Evolutionary conservation across 768 basidiomycete species (phyloP), one percentile per base, ranked within the genome.

Genomic region (Boletus patriciae): DNA sequence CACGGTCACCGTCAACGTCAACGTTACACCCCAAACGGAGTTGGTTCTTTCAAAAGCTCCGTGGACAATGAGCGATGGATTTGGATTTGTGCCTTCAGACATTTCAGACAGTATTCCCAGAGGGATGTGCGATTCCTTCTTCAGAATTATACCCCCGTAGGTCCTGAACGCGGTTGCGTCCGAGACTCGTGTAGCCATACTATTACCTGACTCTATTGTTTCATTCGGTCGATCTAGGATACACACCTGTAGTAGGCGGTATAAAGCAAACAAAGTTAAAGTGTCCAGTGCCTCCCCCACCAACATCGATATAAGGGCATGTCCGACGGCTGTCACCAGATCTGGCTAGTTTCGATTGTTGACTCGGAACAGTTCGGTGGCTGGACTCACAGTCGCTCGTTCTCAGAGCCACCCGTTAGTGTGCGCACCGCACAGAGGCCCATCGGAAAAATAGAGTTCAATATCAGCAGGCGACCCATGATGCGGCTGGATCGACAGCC

Each of bases 1-100:
- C 56, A 6, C 50, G 27, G 2, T 42, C 60, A 5, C 33, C 21
- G 5, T 45, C 62, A 13, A 0, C 16, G 8, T 7, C 62, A 2
- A 19, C 52, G 8, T 23, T 58, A 13, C 57, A 46, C 4, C 16
- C 33, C 3, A 55, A 40, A 51, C 47, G 65, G 13, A 50, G 57
- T 19, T 59, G 64, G 64, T 19, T 72, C 0, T 38, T 66, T 25
- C 64, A 57, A 31, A 66, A 54, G 45, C 42, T 56, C 1, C 43
- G 53, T 1, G 47, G 50, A 33, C 31, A 46, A 23, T 61, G 19
- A 62, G 3, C 2, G 3, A 15, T 5, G 16, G 40, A 29, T 16
- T 11, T 36, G 38, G 43, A 33, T 41, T 33, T 19, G 36, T 38
- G 21, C 3, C 9, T 3, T 3, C 10, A 25, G 6, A 12, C 9